Evolutionary conservation across 768 basidiomycete species (phyloP), one percentile per base, ranked within the genome.

Genomic region (Boletus sp.): DNA sequence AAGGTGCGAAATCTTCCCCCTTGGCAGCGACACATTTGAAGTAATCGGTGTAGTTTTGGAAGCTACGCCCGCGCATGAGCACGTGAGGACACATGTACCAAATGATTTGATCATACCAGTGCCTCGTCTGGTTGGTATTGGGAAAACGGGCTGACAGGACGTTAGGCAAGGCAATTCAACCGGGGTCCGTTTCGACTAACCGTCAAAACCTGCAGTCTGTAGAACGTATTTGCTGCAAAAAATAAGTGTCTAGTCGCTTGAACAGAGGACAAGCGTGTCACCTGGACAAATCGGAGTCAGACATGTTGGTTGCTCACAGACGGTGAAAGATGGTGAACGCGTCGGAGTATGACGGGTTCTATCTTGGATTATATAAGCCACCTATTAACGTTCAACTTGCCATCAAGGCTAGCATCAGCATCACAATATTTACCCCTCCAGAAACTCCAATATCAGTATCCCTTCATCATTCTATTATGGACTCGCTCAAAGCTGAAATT

Each of bases 21-120:
- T 97, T 98, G 66, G 95, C 95, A 66, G 90, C 75, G 66, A 98
- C 77, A 75, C 97, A 99, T 75, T 96, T 96, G 86, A 95, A 94
- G 82, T 97, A 98, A 77, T 99, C 97, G 59, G 90, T 89, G 75
- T 95, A 98, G 80, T 96, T 94, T 78, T 96, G 93, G 84, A 85
- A 90, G 77, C 90, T 92, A 64, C 42, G 30, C n/a, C 15, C 20
- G 9, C 5, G 18, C 47, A 15, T 62, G 36, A 68, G 46, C 12
- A 52, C 17, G 18, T 12, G 36, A 8, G 40, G 4, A 39, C 9
- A 36, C 11, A 46, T 30, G 10, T 11, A 41, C 9, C 7, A 35
- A 18, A n/a, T 32, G n/a, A 40, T 28, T 44, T 33, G 54, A 54
- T 72, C 81, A 59, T 64, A 94, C 96, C 97, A 99, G 79, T 98